A percentile compares a stretch with the other conserved stretches of the same genome.
Conservation (phyloP, 2,329 filamentous ascomycete genomes). For the Apiospora kogelbergensis region DNA sequence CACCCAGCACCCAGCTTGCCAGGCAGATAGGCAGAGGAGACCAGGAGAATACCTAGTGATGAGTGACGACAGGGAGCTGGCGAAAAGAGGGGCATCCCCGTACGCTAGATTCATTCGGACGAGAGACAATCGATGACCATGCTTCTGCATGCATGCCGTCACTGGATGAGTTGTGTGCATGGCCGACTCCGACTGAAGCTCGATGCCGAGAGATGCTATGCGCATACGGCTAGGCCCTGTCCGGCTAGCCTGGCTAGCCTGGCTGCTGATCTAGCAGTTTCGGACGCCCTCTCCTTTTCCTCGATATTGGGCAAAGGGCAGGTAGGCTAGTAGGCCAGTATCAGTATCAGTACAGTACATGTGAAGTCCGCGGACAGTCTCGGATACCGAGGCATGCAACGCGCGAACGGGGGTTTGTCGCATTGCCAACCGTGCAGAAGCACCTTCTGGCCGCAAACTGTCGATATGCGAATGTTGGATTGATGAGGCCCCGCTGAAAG, state of each 20-base stretch:
- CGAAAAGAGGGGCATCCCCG: neutral
- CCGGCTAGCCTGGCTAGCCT: neutral
- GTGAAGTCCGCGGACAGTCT: neutral
- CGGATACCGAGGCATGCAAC: neutral
- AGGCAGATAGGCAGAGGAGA: too few species aligned
- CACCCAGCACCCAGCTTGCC: too few species aligned
- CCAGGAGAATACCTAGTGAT: neutral
- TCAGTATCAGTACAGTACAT: neutral
- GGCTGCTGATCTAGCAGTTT: too few species aligned
- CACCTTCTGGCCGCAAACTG: neutral
- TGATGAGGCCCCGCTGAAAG: neutral
- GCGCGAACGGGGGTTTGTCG: neutral
- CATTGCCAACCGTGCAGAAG: neutral
- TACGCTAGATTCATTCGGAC: neutral
- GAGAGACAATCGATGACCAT: neutral
- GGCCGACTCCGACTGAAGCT: neutral
- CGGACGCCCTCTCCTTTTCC: neutral
- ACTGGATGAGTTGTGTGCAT: neutral
- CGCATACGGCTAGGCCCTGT: neutral
- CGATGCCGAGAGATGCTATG: neutral
- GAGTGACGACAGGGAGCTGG: slow-evolving; percentile 1
- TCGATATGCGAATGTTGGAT: slow-evolving; percentile 6
- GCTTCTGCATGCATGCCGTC: neutral
- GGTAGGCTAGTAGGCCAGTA: too few species aligned
- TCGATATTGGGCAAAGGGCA: too few species aligned